Percentiles rank a stretch among this genome's conserved stretches.
Conservation (phyloP, 2,329 filamentous ascomycete species). For the Zymoseptoria crescenta region DNA sequence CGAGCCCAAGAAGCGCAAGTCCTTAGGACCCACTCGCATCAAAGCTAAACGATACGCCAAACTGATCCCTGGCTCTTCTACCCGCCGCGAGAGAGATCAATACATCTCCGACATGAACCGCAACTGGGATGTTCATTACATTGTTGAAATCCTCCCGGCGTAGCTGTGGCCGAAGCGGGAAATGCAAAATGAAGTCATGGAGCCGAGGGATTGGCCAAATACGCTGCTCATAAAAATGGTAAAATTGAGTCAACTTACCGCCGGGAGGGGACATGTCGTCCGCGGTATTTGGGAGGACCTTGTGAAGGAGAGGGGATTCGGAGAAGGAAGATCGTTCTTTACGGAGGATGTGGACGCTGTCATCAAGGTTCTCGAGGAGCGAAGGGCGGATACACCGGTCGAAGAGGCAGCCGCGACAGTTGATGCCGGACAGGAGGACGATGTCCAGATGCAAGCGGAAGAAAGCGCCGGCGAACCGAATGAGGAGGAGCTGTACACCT, state of each 20-base stretch:
- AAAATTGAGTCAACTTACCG: background rate
- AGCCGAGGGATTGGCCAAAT: background rate
- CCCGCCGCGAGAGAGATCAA: background rate
- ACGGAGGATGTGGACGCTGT: background rate
- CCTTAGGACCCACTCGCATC: background rate
- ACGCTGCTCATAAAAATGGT: background rate
- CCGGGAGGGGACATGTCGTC: background rate
- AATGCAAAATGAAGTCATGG: background rate
- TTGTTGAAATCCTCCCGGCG: background rate
- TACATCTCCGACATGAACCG: background rate
- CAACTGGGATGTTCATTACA: background rate
- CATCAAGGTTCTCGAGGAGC: background rate
- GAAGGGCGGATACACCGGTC: background rate
- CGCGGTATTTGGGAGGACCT: background rate
- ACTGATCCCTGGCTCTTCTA: background rate
- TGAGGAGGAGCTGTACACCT: background rate
- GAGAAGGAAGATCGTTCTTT: background rate
- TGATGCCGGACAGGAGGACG: background rate
- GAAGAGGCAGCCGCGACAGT: background rate
- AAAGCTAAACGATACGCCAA: background rate
- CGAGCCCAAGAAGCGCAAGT: background rate
- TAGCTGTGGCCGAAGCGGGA: background rate
- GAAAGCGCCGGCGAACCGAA: background rate
- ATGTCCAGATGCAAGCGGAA: background rate
- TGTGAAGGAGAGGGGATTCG: background rate